phyloP scores from a whole-genome alignment of 805 yeast genomes.

The Candida khao-thaluensis region DNA sequence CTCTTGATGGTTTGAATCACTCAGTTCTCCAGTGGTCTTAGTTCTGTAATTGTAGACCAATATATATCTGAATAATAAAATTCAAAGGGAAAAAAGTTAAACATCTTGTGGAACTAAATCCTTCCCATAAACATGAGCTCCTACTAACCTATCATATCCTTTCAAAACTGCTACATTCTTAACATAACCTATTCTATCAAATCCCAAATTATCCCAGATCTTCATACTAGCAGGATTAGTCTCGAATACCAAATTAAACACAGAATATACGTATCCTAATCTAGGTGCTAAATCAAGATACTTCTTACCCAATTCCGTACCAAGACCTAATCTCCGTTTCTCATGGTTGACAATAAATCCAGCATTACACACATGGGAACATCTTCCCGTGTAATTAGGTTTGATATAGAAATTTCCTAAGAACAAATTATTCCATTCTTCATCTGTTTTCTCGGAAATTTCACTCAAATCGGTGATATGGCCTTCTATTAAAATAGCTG shows the following conservation, averaged over 20 bases:
- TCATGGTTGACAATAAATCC: slow-evolving; percentile 70
- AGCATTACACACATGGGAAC: slow-evolving; percentile 85
- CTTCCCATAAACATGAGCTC: slow-evolving; percentile 78
- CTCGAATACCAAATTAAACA: slow-evolving; percentile 83
- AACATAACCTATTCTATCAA: slow-evolving; percentile 72
- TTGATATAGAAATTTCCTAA: slow-evolving; percentile 79
- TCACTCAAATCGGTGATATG: slow-evolving; percentile 14
- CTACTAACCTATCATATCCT: slow-evolving; percentile 61
- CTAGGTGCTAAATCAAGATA: slow-evolving; percentile 73
- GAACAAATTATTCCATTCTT: slow-evolving; percentile 46
- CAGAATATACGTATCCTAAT: slow-evolving; percentile 78
- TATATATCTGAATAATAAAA: too few species aligned
- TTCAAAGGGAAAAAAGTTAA: too few species aligned
- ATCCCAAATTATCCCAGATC: slow-evolving; percentile 85
- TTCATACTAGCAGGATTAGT: slow-evolving; percentile 71
- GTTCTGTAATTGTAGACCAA: too few species aligned
- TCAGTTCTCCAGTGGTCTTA: too few species aligned
- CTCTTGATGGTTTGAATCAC: too few species aligned
- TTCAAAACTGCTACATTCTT: slow-evolving; percentile 73
- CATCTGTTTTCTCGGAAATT: slow-evolving; percentile 36
- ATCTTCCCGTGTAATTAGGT: slow-evolving; percentile 83
- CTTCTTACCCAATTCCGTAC: slow-evolving; percentile 63
- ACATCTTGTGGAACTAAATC: slow-evolving; percentile 34
- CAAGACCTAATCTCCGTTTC: slow-evolving; percentile 67
- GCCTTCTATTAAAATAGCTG: slow-evolving; percentile 57